Evolutionary conservation across 208 protist genomes (phyloP), one percentile per base, ranked within the genome.

Genomic region (Endotrypanum monterogeii): DNA sequence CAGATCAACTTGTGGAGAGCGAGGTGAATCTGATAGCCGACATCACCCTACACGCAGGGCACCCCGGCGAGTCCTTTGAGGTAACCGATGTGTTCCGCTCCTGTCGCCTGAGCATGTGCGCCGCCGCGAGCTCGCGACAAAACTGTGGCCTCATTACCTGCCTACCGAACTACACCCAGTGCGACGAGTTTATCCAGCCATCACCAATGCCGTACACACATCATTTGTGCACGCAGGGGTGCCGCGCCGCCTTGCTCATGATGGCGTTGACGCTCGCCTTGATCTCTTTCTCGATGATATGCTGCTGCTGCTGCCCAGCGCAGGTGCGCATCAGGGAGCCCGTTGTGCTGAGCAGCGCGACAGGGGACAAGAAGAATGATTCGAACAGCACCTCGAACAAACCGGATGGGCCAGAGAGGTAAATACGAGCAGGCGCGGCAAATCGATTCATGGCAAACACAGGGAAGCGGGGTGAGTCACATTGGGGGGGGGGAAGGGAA

Each of bases 111-210:
- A 67, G 75, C 32, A 83, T 76, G 65, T 92, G 87, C 73, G 65
- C 77, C 18, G 84, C 87, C 8, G 84, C 83, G 1, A 63, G 35
- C 23, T 80, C 82, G 12, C 84, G 87, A 54, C 35, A 83, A 48
- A 87, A 84, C 80, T 92, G 87, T 67, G 87, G 87, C 44, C 84
- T 92, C 28, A 25, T 85, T 35, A 92, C 87, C 1, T 92, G 87
- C 71, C 56, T 85, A 52, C 84, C 84, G 8, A 87, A 89, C 80
- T 84, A 85, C 79, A 89, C 82, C 51, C 82, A 92, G 76, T 92
- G 87, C 81, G 74, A 81, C 74, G 80, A 88, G 79, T 92, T 78
- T 74, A 87, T 92, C 48, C 61, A 50, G 9, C 84, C 87, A 9
- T 84, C 87, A 9, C 84, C 83, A 48, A 71, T 85, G 67, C 83